Evolutionary conservation across 306 rosid species (phyloP).

Genomic region (Quercus cerris): DNA sequence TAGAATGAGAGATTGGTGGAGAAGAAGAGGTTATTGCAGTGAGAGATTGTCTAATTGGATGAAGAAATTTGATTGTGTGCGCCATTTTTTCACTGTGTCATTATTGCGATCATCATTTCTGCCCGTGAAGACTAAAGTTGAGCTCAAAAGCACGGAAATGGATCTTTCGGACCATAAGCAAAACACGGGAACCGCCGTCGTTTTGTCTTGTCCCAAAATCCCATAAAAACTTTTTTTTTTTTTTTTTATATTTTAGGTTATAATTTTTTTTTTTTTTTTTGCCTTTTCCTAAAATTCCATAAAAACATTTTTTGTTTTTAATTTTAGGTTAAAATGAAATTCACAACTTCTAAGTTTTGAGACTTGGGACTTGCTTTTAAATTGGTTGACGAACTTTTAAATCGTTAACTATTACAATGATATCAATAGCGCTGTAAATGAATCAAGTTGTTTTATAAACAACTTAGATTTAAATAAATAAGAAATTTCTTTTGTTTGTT

Average conservation of each 20-base stretch:
- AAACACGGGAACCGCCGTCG: not conserved
- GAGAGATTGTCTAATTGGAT: conserved; percentile 26
- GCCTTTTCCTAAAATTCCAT: too few species aligned
- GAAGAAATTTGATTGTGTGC: conserved; percentile 16
- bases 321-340: too few species aligned
- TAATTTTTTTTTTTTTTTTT: too few species aligned
- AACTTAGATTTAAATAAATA: too few species aligned
- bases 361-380: too few species aligned
- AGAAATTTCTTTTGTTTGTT: too few species aligned
- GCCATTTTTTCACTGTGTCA: conserved; percentile 17
- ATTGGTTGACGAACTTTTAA: too few species aligned
- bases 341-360: too few species aligned
- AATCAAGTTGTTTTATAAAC: too few species aligned
- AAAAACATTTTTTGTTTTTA: too few species aligned
- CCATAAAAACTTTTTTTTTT: not conserved
- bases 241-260: not conserved
- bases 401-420: too few species aligned
- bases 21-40: conserved; percentile 7
- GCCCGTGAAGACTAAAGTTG: not conserved
- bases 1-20: conserved; percentile 13
- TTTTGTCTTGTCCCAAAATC: not conserved
- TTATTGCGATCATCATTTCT: not conserved
- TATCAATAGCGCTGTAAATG: too few species aligned
- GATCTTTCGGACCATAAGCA: not conserved
- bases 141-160: not conserved